Evolutionary conservation across 805 yeast species (phyloP), one percentile per base, ranked within the genome.

Genomic region (Wickerhamiella shivajii): DNA sequence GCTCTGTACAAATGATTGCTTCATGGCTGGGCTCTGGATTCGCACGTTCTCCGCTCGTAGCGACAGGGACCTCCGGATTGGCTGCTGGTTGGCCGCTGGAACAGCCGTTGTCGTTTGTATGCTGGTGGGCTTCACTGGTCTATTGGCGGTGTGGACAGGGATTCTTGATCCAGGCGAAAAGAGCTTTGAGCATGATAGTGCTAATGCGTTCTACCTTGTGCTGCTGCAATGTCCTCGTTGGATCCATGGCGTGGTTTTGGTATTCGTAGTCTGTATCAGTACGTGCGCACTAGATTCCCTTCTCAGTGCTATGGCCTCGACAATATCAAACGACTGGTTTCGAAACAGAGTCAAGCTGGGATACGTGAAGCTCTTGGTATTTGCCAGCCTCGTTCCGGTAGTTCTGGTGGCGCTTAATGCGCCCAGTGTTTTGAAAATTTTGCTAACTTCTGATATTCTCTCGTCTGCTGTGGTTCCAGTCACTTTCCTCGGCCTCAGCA

Each of bases 21-120:
- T 85, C 56, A 59, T 85, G 64, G 70, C 93, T 18, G 94, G 94
- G 0, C 84, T 85, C 53, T 85, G 97, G 97, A 60, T 85, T 39
- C 65, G 97, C 49, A 80, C 97, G 1, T 85, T 85, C 61, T 93
- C 97, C 6, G 75, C 93, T 5, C 70, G 70, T 42, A 60, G 81
- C 6, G 71, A 84, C 55, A 69, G 61, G 42, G 94, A 84, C 49
- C 64, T 85, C 46, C 54, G 67, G 53, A 67, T 80, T 44, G 92
- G 90, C 17, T 70, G 84, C 34, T 62, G 74, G 3, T 58, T 85
- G 39, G 93, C 95, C 0, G 67, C 85, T 0, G 52, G 77, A 36
- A 66, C 77, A 16, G 60, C 74, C 26, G 69, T 77, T 37, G 59
- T 64, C 8, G 63, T 83, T 36, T 70, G 76, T 40, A 68, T 79